Evolutionary conservation across 1,284 basidiomycete species (phyloP).

Genomic region (Rhodotorula sp.): DNA sequence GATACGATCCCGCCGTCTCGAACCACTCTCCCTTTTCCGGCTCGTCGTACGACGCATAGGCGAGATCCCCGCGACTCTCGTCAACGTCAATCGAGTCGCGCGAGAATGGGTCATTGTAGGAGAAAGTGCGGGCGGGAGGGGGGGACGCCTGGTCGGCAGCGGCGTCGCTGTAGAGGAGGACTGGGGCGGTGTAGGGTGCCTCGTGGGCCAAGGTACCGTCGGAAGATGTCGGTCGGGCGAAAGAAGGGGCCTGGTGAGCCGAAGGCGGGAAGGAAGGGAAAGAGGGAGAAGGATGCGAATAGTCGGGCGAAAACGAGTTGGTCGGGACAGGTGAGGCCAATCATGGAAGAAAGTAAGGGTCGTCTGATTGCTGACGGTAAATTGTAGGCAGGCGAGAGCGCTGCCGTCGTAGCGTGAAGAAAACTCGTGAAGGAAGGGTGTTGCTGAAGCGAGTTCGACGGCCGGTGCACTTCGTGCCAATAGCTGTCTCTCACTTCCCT

Average conservation of each 20-base stretch:
- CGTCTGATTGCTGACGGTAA: too few species aligned
- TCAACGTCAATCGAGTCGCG: not conserved
- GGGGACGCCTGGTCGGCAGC: not conserved
- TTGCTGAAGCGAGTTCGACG: too few species aligned
- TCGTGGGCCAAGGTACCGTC: not conserved
- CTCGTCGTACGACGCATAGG: not conserved
- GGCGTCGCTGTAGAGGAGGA: too few species aligned
- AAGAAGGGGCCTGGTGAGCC: not conserved
- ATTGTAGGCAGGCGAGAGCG: too few species aligned
- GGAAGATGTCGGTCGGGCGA: not conserved
- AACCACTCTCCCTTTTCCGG: constrained; percentile 1
- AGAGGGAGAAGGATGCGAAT: not conserved
- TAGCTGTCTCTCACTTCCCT: too few species aligned
- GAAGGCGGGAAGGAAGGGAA: not conserved
- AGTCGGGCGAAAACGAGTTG: too few species aligned
- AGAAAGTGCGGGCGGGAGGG: not conserved
- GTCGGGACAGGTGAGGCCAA: too few species aligned
- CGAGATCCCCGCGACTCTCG: not conserved
- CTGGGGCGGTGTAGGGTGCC: not conserved
- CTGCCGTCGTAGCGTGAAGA: too few species aligned
- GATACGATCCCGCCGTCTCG: not conserved
- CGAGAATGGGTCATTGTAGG: not conserved
- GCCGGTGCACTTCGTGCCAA: too few species aligned
- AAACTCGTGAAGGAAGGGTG: too few species aligned
- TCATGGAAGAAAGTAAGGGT: too few species aligned